phyloP scores from a whole-genome alignment of 192 early-diverging fungal species.

The Linnemannia zychae region DNA sequence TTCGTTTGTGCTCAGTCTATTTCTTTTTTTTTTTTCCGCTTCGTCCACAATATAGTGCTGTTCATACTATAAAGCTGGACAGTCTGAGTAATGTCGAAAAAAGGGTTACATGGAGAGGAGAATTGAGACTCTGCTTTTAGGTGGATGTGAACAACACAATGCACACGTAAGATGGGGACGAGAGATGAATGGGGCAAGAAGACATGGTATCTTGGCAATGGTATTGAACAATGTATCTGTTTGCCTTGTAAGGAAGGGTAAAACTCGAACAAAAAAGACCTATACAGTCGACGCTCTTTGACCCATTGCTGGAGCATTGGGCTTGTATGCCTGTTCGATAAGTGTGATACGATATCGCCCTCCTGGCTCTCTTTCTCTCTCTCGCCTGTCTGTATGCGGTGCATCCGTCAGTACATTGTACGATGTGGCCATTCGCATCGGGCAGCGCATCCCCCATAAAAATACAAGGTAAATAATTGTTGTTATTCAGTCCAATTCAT shows the following conservation, averaged over 20 bases:
- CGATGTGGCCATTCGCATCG: conserved; percentile 1
- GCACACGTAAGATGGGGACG: not conserved
- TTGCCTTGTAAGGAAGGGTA: not conserved
- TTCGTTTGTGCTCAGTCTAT: not conserved
- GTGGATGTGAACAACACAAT: too few relatives aligned
- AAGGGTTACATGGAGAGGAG: not conserved
- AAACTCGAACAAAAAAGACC: not conserved
- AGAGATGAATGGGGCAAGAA: not conserved
- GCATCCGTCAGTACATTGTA: too few relatives aligned
- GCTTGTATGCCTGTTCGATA: not conserved
- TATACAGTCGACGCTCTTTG: not conserved
- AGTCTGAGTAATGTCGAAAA: not conserved
- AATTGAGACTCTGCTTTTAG: not conserved
- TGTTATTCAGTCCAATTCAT: not conserved
- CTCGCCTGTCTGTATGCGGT: not conserved
- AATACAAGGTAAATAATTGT: too few relatives aligned
- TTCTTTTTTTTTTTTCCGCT: not conserved
- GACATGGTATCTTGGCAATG: not conserved
- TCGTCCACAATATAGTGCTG: not conserved
- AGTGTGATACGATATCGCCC: not conserved
- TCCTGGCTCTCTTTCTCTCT: not conserved
- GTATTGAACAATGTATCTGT: not conserved
- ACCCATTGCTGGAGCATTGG: not conserved
- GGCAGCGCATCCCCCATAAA: not conserved
- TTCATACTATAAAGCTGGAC: not conserved